phyloP scores from a whole-genome alignment of 2,329 filamentous ascomycete species.

The Exophiala sp. region DNA sequence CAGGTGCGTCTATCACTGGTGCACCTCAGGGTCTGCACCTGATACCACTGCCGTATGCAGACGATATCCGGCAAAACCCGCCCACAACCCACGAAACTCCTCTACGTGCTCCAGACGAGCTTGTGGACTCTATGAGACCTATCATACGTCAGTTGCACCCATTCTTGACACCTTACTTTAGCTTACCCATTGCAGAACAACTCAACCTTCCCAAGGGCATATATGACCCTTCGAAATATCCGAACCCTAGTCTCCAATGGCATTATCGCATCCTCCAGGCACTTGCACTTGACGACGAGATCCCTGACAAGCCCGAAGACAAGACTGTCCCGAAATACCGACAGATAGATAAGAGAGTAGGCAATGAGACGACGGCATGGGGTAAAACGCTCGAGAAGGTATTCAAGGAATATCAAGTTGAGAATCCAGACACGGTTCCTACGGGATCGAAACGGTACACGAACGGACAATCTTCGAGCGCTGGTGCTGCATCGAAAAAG shows the following conservation, averaged over 20 bases:
- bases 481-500: slow-evolving; percentile 46
- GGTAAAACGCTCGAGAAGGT: slow-evolving; percentile 64
- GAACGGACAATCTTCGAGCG: slow-evolving; percentile 19
- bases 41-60: slow-evolving; percentile 79
- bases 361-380: slow-evolving; percentile 75
- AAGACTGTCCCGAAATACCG: slow-evolving; percentile 78
- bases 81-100: slow-evolving; percentile 49
- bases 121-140: slow-evolving; percentile 77
- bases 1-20: slow-evolving; percentile 23
- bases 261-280: slow-evolving; percentile 94
- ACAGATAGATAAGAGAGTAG: slow-evolving; percentile 85
- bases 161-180: neutral
- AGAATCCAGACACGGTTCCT: slow-evolving; percentile 39
- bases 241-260: slow-evolving; percentile 92
- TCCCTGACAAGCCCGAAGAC: slow-evolving; percentile 71
- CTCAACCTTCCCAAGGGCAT: slow-evolving; percentile 80
- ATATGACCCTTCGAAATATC: slow-evolving; percentile 83
- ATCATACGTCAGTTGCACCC: slow-evolving; percentile 53
- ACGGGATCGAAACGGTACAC: slow-evolving; percentile 47
- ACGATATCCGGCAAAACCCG: slow-evolving; percentile 77
- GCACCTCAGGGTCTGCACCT: slow-evolving; percentile 41
- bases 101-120: slow-evolving; percentile 60
- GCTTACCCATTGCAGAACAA: slow-evolving; percentile 50
- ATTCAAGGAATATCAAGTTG: slow-evolving; percentile 43
- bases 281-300: slow-evolving; percentile 84